phyloP scores from a whole-genome alignment of 441 rosid species.

The Gossypium trilobum region DNA sequence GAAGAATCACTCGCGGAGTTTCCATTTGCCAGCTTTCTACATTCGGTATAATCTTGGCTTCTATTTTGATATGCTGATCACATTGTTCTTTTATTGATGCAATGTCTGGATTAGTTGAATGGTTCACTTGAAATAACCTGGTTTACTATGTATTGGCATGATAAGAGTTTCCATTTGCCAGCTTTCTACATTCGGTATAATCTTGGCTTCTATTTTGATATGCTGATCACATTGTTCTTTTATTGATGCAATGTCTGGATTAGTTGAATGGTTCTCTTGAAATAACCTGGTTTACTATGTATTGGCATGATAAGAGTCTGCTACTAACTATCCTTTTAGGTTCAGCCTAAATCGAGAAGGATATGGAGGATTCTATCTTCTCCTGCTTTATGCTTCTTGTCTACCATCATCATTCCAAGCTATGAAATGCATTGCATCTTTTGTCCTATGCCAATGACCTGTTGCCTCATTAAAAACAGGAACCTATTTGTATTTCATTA shows the following conservation, averaged over 20 bases:
- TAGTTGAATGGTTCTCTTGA: slow-evolving; percentile 2
- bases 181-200: slow-evolving; percentile 74
- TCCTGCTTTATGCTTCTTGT: not conserved
- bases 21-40: slow-evolving; percentile 79
- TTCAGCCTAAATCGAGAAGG: slow-evolving; percentile 1
- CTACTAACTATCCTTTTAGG: not conserved
- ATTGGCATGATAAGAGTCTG: slow-evolving; percentile 1
- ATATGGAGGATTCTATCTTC: slow-evolving; percentile 1
- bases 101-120: not conserved
- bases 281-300: not conserved
- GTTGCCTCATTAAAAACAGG: not conserved
- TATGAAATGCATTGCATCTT: not conserved
- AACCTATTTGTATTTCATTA: slow-evolving; percentile 1
- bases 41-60: slow-evolving; percentile 44
- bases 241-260: not conserved
- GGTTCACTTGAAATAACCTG: not conserved
- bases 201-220: slow-evolving; percentile 6
- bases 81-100: not conserved
- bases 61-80: not conserved
- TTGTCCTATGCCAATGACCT: not conserved
- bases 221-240: not conserved
- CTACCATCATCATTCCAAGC: not conserved
- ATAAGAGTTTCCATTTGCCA: slow-evolving; percentile 29
- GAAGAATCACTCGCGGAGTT: slow-evolving; percentile 90
- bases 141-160: slow-evolving; percentile 1